phyloP scores from a whole-genome alignment of 2,329 filamentous ascomycete genomes.

The Penicillium fuscoglaucum region DNA sequence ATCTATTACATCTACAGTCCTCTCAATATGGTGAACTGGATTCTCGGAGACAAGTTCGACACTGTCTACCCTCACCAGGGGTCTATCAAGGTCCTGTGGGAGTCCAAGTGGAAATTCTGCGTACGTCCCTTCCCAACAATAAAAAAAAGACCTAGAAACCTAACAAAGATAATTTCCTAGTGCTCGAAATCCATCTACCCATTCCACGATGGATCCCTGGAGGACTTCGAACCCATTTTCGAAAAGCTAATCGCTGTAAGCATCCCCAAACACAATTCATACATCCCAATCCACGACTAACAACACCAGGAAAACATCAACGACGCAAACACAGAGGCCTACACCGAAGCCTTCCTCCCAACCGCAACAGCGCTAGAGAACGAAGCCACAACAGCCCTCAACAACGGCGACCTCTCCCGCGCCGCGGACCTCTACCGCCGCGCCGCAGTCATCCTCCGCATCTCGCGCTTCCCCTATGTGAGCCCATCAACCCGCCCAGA shows the following conservation, averaged over 20 bases:
- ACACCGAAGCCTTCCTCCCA: slow-evolving; percentile 64
- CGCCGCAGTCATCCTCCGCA: slow-evolving; percentile 70
- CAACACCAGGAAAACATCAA: slow-evolving; percentile 55
- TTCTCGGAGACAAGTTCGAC: slow-evolving; percentile 50
- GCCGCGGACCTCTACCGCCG: slow-evolving; percentile 68
- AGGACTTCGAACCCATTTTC: slow-evolving; percentile 71
- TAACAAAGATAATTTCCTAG: slow-evolving; percentile 28
- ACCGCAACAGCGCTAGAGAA: slow-evolving; percentile 58
- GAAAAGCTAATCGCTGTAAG: slow-evolving; percentile 59
- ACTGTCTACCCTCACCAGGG: slow-evolving; percentile 57
- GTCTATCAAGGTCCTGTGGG: slow-evolving; percentile 66
- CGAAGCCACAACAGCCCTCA: slow-evolving; percentile 54
- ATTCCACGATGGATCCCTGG: slow-evolving; percentile 69
- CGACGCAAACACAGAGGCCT: slow-evolving; percentile 65
- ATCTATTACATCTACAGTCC: background rate
- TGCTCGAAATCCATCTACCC: slow-evolving; percentile 66
- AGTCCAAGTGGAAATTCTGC: slow-evolving; percentile 72
- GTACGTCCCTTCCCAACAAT: slow-evolving; percentile 42
- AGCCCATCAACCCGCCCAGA: slow-evolving; percentile 24
- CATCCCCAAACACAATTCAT: background rate
- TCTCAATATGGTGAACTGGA: slow-evolving; percentile 31
- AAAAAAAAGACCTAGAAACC: background rate
- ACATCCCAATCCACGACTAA: background rate
- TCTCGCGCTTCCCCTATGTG: slow-evolving; percentile 65
- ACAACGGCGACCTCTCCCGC: slow-evolving; percentile 50